Conservation (phyloP, 2,329 filamentous ascomycete species). For the Aspergillus latus region DNA sequence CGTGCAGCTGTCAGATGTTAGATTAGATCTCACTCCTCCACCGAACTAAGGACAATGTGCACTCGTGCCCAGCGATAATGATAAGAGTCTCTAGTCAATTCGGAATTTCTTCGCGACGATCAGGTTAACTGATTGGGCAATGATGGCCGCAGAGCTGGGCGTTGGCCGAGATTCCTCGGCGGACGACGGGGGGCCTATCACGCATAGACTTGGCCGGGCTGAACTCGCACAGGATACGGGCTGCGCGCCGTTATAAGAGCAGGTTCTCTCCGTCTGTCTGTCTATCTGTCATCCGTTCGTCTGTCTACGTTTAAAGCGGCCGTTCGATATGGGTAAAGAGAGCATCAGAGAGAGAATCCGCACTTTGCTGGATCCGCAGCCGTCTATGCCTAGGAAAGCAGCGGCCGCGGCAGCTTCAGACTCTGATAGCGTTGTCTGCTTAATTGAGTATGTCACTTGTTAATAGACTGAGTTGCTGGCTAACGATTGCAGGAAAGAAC, state of each 20-base stretch:
- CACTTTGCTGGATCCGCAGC: not conserved
- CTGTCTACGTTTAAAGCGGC: not conserved
- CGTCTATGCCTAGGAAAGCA: too few species aligned
- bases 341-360: conserved; percentile 3
- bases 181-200: not conserved
- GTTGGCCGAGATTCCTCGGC: not conserved
- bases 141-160: not conserved
- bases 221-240: not conserved
- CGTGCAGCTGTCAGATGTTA: too few species aligned
- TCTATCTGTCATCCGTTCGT: too few species aligned
- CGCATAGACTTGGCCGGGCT: not conserved
- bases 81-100: too few species aligned
- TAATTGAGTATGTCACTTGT: not conserved
- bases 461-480: not conserved
- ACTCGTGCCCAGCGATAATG: too few species aligned
- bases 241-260: not conserved
- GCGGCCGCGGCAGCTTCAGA: not conserved
- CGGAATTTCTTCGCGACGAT: not conserved
- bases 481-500: not conserved
- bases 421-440: not conserved
- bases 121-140: not conserved
- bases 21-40: too few species aligned
- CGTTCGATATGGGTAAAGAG: not conserved
- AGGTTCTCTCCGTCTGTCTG: not conserved
- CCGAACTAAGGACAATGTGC: too few species aligned